These are phyloP conservation scores for Plenodomus biglobosus DNA, from an alignment of 2,329 filamentous ascomycete species.

Conservation along the genomic window DNA sequence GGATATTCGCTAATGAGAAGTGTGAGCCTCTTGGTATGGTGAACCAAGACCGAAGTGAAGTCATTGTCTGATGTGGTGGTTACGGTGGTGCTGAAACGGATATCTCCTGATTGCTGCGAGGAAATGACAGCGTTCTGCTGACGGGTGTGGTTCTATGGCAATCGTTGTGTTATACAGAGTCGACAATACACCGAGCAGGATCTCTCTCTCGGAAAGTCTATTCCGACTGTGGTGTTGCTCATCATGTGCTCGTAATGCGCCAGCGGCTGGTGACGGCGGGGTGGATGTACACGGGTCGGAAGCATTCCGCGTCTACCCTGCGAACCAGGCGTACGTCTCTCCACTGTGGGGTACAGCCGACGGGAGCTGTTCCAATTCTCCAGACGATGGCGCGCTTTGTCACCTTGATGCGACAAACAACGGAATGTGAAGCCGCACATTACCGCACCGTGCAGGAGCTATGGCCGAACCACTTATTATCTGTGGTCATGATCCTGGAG, in stretches of 20 bases:
- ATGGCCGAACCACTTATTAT: constrained; percentile 25
- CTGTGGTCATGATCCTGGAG: constrained; percentile 2
- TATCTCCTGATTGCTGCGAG: too few species aligned
- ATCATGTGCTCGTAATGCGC: constrained; percentile 5
- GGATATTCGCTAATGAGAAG: constrained; percentile 79
- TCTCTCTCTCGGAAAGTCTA: constrained; percentile 11
- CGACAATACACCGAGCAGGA: not conserved
- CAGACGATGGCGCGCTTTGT: constrained; percentile 13
- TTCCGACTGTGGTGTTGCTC: constrained; percentile 12
- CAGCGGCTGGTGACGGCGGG: constrained; percentile 31
- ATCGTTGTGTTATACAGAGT: not conserved
- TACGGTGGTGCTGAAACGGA: not conserved
- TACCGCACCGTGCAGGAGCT: constrained; percentile 24
- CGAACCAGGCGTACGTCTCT: constrained; percentile 1
- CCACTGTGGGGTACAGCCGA: constrained; percentile 27
- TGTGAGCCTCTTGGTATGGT: constrained; percentile 61
- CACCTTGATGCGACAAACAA: constrained; percentile 15
- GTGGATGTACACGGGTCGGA: constrained; percentile 26
- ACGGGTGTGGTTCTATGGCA: not conserved
- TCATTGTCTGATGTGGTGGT: constrained; percentile 23
- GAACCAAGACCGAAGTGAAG: constrained; percentile 57
- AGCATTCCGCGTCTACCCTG: constrained; percentile 30
- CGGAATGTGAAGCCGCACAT: constrained; percentile 35
- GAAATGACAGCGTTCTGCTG: not conserved
- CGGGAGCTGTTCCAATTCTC: constrained; percentile 1